A percentile compares a stretch with the other conserved stretches of the same genome.
These are phyloP conservation scores for Eimeria acervulina DNA, from an alignment of 169 alveolate genomes.

Conservation along the genomic window DNA sequence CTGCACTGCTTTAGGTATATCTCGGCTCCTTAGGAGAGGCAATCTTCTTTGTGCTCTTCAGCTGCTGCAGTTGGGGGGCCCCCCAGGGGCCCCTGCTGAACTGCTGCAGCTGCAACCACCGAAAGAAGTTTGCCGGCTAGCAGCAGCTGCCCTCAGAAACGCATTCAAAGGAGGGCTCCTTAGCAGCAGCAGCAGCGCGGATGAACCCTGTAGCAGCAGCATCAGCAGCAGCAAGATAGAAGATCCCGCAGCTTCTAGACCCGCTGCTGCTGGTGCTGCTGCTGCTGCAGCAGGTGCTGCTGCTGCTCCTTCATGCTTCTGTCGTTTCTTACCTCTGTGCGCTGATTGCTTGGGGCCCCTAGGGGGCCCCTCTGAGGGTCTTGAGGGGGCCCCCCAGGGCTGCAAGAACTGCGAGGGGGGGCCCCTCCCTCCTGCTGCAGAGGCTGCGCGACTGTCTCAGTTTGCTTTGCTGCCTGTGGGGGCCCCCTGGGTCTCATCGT, in stretches of 20 bases:
- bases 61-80: conserved; percentile 23
- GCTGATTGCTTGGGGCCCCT: background rate
- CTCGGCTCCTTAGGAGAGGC: conserved; percentile 12
- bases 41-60: background rate
- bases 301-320: background rate
- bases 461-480: background rate
- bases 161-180: background rate
- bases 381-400: conserved; percentile 11
- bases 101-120: conserved; percentile 41
- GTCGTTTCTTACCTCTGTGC: background rate
- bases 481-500: conserved; percentile 3
- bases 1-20: background rate
- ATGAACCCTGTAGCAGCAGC: background rate
- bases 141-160: background rate
- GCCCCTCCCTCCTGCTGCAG: background rate
- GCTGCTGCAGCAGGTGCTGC: background rate
- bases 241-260: too few species aligned
- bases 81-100: conserved; percentile 4
- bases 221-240: background rate
- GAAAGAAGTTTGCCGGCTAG: background rate
- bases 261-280: background rate
- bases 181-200: too few species aligned
- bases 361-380: background rate
- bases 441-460: too few species aligned
- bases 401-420: too few species aligned